These are phyloP conservation scores for Phytopythium helicoides DNA, from an alignment of 352 stramenopile genomes.

Conservation along the genomic window DNA sequence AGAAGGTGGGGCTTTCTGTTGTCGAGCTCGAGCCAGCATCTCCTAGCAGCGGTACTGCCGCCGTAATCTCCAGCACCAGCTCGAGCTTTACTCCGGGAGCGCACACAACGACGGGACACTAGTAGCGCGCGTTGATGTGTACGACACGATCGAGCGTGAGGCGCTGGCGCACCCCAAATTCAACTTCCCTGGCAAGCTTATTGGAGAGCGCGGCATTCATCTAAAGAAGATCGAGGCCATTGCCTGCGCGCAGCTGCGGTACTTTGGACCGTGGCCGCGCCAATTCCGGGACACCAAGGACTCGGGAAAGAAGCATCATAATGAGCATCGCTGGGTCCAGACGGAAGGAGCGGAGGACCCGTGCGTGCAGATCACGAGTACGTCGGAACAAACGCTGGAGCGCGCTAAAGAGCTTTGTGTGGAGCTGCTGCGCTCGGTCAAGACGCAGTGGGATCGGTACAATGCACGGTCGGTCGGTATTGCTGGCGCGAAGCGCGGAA, in stretches of 20 bases:
- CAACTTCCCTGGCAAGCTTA: constrained; percentile 55
- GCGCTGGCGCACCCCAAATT: constrained; percentile 55
- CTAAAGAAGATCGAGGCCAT: constrained; percentile 63
- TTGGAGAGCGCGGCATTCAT: constrained; percentile 61
- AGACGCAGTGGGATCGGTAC: constrained; percentile 54
- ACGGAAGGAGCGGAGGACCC: constrained; percentile 15
- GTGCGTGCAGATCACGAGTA: constrained; percentile 55
- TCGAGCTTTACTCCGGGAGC: constrained; percentile 23
- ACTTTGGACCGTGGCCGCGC: constrained; percentile 39
- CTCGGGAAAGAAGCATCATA: background rate
- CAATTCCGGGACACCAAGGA: constrained; percentile 12
- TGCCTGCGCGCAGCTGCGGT: constrained; percentile 52
- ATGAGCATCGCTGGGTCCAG: constrained; percentile 6
- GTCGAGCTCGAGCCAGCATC: constrained; percentile 23
- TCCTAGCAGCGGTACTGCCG: background rate
- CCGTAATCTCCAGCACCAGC: constrained; percentile 4
- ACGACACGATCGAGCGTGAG: constrained; percentile 35
- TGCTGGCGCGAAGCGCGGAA: background rate
- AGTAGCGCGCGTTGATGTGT: constrained; percentile 28
- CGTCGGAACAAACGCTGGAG: constrained; percentile 37
- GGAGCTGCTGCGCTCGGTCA: constrained; percentile 44
- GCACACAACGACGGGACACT: constrained; percentile 28
- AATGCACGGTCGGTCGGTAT: background rate
- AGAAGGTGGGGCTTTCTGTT: constrained; percentile 45
- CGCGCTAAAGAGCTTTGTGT: constrained; percentile 51